These are phyloP conservation scores for Penicillium sp. DNA, from an alignment of 2,329 filamentous ascomycete species.

Conservation along the genomic window DNA sequence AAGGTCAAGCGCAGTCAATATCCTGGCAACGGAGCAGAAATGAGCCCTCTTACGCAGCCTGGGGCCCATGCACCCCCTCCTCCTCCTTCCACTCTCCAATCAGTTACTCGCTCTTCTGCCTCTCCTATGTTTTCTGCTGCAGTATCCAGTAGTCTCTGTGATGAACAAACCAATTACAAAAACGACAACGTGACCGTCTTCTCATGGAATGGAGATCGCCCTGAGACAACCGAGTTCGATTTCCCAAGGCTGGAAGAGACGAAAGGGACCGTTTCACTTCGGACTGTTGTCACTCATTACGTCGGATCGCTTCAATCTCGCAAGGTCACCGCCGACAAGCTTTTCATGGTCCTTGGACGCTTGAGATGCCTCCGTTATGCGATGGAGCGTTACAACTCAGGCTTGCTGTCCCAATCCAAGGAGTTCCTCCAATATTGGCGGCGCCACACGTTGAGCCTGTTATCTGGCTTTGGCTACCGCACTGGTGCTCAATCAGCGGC, in stretches of 20 bases:
- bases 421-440: conserved; percentile 3
- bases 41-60: no score
- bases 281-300: background rate
- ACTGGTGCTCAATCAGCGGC: background rate
- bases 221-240: background rate
- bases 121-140: background rate
- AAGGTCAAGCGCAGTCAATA: no score
- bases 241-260: background rate
- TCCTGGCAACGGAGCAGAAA: no score
- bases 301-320: background rate
- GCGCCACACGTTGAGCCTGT: background rate
- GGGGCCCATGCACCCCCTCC: no score
- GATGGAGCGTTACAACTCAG: conserved; percentile 2
- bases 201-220: background rate
- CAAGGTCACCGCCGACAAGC: background rate
- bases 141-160: background rate
- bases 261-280: background rate
- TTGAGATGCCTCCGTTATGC: conserved; percentile 2
- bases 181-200: background rate
- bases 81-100: background rate
- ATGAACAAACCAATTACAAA: background rate
- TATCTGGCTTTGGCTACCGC: background rate
- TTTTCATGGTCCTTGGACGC: conserved; percentile 1
- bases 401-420: background rate
- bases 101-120: background rate